Base-by-base conservation (phyloP, 2,329 filamentous ascomycete genomes). In the Zymoseptoria pseudotritici region DNA sequence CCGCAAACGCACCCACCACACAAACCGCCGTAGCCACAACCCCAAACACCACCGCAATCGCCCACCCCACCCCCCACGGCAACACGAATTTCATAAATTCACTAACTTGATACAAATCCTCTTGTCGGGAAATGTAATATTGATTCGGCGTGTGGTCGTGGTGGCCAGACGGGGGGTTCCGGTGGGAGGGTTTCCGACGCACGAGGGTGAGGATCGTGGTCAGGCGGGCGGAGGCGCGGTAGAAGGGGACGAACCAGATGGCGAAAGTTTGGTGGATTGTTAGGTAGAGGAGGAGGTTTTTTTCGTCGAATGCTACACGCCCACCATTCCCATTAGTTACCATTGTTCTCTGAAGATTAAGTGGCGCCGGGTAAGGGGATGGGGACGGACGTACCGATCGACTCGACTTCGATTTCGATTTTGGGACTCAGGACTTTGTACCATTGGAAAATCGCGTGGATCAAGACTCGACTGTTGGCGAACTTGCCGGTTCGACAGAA, bases 381-480 rank as follows among this genome's bases (percentile, higher is more conserved):
- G n/a, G n/a, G n/a, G n/a, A n/a, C n/a, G n/a, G n/a, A 22, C 21
- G 22, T 24, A 84, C 82, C 82, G 19, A 86, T 74, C 29, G 78
- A 80, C 56, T 90, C 82, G 19, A 96, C 79, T 1, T 81, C 76
- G 11, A 93, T 75, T 51, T 86, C 80, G 65, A 94, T 89, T 19
- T 79, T 77, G 0, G 91, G 91, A 62, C 86, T 90, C 70, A 96
- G 79, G 64, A 93, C 88, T 70, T 91, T 90, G 75, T 95, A 93
- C 89, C 88, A 92, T 50, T 85, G 83, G 70, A 90, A 95, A 59
- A 96, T 86, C 66, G 81, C 80, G 54, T 82, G 76, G 19, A 95
- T 80, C 5, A 89, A 71, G 75, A 80, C 84, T 51, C 89, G 81
- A 9, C 88, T 92, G 63, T 86, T 83, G 10, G 76, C 69, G 65